Evolutionary conservation across 768 basidiomycete genomes (phyloP), one percentile per base, ranked within the genome.

Genomic region (Boletus reticuloceps): DNA sequence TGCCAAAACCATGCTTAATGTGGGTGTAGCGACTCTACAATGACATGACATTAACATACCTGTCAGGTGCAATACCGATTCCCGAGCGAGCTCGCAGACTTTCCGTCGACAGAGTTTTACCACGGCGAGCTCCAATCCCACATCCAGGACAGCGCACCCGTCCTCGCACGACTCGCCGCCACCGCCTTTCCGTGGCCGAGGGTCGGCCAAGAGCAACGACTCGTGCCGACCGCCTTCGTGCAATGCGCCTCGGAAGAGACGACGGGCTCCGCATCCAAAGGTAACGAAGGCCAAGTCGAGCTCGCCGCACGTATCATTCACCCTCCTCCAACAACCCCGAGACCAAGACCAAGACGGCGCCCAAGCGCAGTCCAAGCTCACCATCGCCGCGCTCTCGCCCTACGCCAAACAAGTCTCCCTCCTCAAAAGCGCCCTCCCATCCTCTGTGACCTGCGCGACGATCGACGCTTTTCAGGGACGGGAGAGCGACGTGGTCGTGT

Each of bases 71-170:
- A 87, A 65, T 88, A 88, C 64, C 80, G 86, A 3, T 87, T 85
- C 52, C 82, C 84, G 0, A 65, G 70, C 46, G 79, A 78, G 39
- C 75, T 86, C 2, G 85, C 83, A 32, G 66, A 65, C 3, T 87
- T 88, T 57, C 86, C 86, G 0, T 86, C 86, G 0, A 61, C 64
- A 10, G 82, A 83, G 58, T 88, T 88, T 61, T 87, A 88, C 62
- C 75, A 85, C 49, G 77, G 76, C 9, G 72, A 75, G 29, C 69
- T 88, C 2, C 71, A 60, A 52, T 82, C 84, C 0, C 77, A 79
- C 7, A 75, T 79, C 22, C 59, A 63, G 6, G 71, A 72, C 53
- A 69, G 74, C 38, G 58, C 68, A n/a, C 50, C 72, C 17, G 64
- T 75, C 13, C 71, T 81, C 34, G 54, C 70, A 17, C 64, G 72